Conservation (phyloP, 2,329 filamentous ascomycete species). For the Pleomassaria siparia region DNA sequence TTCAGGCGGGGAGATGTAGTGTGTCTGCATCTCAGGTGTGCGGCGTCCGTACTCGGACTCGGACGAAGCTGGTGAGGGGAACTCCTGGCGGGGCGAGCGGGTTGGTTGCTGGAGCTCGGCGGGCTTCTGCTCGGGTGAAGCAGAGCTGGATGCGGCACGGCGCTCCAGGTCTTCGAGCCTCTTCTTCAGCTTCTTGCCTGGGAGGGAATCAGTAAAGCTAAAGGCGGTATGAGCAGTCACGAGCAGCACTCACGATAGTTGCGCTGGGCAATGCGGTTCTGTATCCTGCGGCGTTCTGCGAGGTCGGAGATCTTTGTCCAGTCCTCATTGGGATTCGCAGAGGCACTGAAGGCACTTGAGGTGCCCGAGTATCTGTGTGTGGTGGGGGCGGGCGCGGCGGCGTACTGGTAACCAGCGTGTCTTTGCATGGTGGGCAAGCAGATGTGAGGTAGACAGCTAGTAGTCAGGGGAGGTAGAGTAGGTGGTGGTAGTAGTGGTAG, state of each 20-base stretch:
- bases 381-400: conserved; percentile 42
- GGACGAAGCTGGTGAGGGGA: conserved; percentile 39
- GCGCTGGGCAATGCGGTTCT: conserved; percentile 96
- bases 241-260: conserved; percentile 83
- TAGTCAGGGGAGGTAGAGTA: conserved; percentile 15
- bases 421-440: conserved; percentile 45
- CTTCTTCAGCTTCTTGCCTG: conserved; percentile 92
- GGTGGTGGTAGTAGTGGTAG: conserved; percentile 26
- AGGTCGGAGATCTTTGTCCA: conserved; percentile 99
- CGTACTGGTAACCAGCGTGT: conserved; percentile 48
- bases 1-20: conserved; percentile 61
- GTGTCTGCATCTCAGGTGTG: conserved; percentile 41
- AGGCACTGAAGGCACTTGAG: conserved; percentile 92
- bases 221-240: conserved; percentile 7
- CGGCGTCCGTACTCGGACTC: conserved; percentile 31
- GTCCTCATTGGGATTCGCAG: conserved; percentile 93
- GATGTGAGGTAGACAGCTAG: conserved; percentile 7
- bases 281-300: conserved; percentile 88
- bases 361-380: conserved; percentile 72
- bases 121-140: conserved; percentile 60
- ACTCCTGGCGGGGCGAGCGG: conserved; percentile 40
- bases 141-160: conserved; percentile 66
- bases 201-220: conserved; percentile 21
- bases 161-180: conserved; percentile 83
- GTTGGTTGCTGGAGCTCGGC: conserved; percentile 52